These are phyloP conservation scores for Sphagnum contortum DNA, from an alignment of 225 moss, liverwort and hornwort species.

Conservation along the genomic window DNA sequence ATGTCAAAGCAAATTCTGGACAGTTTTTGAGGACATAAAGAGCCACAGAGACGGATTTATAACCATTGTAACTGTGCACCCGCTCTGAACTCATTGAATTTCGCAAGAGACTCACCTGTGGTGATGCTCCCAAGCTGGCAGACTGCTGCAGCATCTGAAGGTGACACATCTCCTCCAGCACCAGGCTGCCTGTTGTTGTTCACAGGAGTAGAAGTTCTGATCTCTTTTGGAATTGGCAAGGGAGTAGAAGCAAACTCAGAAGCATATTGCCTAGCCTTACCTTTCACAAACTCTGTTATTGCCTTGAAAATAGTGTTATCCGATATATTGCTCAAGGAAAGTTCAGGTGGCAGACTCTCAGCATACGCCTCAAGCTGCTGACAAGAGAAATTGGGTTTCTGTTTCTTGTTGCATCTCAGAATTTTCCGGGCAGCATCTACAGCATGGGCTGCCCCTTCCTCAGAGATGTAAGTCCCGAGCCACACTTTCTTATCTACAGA, in stretches of 20 bases:
- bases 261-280: conserved; percentile 13
- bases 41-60: too few species aligned
- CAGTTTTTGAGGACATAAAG: too few species aligned
- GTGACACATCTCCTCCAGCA: too few species aligned
- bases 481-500: conserved; percentile 26
- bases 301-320: conserved; percentile 13
- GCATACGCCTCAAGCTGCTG: not conserved
- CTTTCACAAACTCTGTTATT: conserved; percentile 4
- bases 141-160: too few species aligned
- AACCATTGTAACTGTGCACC: too few species aligned
- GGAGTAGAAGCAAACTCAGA: not conserved
- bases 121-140: too few species aligned
- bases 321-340: not conserved
- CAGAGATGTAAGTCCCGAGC: conserved; percentile 28
- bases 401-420: conserved; percentile 14
- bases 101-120: too few species aligned
- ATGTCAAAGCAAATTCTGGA: too few species aligned
- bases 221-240: too few species aligned
- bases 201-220: too few species aligned
- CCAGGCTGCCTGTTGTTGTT: too few species aligned
- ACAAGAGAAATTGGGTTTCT: conserved; percentile 9
- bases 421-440: conserved; percentile 27
- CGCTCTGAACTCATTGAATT: too few species aligned
- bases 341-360: not conserved
- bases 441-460: conserved; percentile 22